These are phyloP conservation scores for Fagus sylvatica DNA, from an alignment of 306 rosid species.

Conservation along the genomic window DNA sequence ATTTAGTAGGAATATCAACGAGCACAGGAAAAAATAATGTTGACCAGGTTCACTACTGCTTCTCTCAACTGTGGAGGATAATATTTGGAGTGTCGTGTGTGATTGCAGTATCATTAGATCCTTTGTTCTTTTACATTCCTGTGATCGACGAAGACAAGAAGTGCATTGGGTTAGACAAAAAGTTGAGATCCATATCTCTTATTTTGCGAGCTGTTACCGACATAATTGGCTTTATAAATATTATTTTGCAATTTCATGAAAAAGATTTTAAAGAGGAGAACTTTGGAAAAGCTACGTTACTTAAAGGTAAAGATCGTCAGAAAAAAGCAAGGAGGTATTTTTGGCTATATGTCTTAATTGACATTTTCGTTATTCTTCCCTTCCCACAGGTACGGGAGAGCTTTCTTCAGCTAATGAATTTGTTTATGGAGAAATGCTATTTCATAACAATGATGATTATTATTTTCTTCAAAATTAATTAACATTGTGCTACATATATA, in stretches of 20 bases:
- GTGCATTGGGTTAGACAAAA: conserved; percentile 67
- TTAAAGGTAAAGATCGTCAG: conserved; percentile 72
- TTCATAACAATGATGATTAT: too few relatives aligned
- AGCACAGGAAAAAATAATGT: too few relatives aligned
- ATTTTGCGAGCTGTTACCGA: conserved; percentile 83
- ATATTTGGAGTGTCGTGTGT: conserved; percentile 81
- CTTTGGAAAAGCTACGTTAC: neutral
- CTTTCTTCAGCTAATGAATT: neutral
- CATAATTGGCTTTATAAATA: conserved; percentile 72
- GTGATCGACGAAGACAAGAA: conserved; percentile 59
- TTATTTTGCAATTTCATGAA: conserved; percentile 74
- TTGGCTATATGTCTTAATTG: conserved; percentile 72
- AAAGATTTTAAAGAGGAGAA: conserved; percentile 86
- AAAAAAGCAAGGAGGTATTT: conserved; percentile 79
- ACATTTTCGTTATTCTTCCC: conserved; percentile 92
- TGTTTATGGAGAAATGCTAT: too few relatives aligned
- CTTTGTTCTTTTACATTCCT: conserved; percentile 84
- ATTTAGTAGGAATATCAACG: conserved; percentile 3
- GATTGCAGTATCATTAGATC: conserved; percentile 79
- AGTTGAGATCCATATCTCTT: conserved; percentile 67
- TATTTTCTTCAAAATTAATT: neutral
- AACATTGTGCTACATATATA: neutral
- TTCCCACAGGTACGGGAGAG: conserved; percentile 69
- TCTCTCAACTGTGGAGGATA: conserved; percentile 87
- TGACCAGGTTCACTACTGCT: conserved; percentile 36